These are phyloP conservation scores for Yamadazyma membranifaciens DNA, from an alignment of 1,139 yeast genomes.

Conservation along the genomic window DNA sequence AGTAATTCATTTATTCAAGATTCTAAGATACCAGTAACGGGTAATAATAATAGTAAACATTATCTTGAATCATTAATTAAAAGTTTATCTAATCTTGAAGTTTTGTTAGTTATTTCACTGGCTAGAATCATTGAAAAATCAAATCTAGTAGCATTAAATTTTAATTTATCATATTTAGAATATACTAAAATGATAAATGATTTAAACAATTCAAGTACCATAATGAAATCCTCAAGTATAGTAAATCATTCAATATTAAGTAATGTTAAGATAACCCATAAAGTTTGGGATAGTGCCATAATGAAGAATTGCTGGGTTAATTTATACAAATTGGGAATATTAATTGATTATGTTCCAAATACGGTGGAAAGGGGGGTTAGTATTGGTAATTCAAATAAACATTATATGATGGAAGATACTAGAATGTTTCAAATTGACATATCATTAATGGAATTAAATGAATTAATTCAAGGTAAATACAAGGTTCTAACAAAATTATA, in stretches of 20 bases:
- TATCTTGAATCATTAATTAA: constrained; percentile 30
- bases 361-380: constrained; percentile 34
- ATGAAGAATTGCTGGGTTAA: constrained; percentile 58
- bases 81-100: constrained; percentile 66
- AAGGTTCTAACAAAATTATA: constrained; percentile 8
- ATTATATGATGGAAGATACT: constrained; percentile 39
- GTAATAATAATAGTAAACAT: constrained; percentile 24
- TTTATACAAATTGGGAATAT: constrained; percentile 35
- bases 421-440: constrained; percentile 49
- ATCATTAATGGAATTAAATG: constrained; percentile 42
- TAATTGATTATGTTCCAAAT: constrained; percentile 34
- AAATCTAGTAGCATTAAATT: constrained; percentile 58
- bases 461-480: constrained; percentile 3
- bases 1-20: constrained; percentile 34
- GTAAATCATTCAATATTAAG: constrained; percentile 36
- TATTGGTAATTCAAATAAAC: constrained; percentile 30
- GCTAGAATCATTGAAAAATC: constrained; percentile 67
- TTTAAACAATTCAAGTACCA: constrained; percentile 27
- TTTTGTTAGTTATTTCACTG: constrained; percentile 66
- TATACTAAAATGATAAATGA: constrained; percentile 56
- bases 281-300: constrained; percentile 47
- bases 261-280: constrained; percentile 39
- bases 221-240: constrained; percentile 32
- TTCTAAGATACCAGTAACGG: constrained; percentile 14
- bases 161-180: constrained; percentile 77